Conservation (phyloP, 2,329 filamentous ascomycete genomes). For the Diaporthe sp. region DNA sequence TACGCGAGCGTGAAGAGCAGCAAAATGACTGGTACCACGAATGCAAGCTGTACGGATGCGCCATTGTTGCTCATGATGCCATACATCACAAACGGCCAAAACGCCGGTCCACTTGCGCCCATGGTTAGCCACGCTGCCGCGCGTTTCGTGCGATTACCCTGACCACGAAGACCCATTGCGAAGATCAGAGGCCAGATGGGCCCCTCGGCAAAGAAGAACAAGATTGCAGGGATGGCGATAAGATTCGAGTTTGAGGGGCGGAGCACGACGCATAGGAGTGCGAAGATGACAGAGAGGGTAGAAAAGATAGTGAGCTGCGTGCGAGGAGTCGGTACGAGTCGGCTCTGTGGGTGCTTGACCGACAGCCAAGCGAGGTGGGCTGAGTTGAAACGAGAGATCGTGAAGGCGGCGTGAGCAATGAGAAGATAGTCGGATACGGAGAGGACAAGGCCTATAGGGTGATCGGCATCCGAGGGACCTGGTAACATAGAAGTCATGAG, state of each 20-base stretch:
- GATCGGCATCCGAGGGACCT: slow-evolving; percentile 47
- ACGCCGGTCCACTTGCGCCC: slow-evolving; percentile 79
- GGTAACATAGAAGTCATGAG: slow-evolving; percentile 60
- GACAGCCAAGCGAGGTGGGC: slow-evolving; percentile 74
- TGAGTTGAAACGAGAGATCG: slow-evolving; percentile 79
- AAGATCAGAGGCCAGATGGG: slow-evolving; percentile 89
- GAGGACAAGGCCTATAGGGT: slow-evolving; percentile 62
- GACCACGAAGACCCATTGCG: slow-evolving; percentile 82
- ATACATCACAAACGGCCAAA: slow-evolving; percentile 82
- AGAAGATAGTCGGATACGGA: slow-evolving; percentile 77
- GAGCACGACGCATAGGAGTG: slow-evolving; percentile 63
- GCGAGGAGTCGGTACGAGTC: slow-evolving; percentile 73
- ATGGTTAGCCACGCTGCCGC: slow-evolving; percentile 84
- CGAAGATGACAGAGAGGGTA: slow-evolving; percentile 70
- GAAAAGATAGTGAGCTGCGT: slow-evolving; percentile 78
- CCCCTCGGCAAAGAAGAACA: slow-evolving; percentile 86
- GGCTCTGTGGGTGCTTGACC: slow-evolving; percentile 56
- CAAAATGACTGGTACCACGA: slow-evolving; percentile 72
- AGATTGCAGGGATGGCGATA: slow-evolving; percentile 71
- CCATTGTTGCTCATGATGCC: slow-evolving; percentile 63
- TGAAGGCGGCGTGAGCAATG: slow-evolving; percentile 80
- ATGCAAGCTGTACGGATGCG: slow-evolving; percentile 71
- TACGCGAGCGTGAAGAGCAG: slow-evolving; percentile 63
- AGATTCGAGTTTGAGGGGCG: slow-evolving; percentile 61
- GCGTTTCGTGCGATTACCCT: slow-evolving; percentile 85